Evolutionary conservation across 108 stramenopile species (phyloP), one percentile per base, ranked within the genome.

Genomic region (Nitzschia sp.): DNA sequence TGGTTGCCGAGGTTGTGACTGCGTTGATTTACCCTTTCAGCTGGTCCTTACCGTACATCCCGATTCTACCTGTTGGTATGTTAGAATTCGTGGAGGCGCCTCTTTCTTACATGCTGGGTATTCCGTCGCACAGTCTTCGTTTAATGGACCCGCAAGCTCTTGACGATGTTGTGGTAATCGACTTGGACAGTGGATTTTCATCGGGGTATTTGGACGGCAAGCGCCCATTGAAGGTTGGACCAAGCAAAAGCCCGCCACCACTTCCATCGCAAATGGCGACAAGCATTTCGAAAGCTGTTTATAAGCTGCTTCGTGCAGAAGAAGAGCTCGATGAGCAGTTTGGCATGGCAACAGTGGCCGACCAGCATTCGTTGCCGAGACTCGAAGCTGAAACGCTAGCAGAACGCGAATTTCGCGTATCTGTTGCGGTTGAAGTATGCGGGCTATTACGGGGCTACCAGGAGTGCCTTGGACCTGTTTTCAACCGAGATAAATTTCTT

Each of bases 1-100:
- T 95, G 87, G 93, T 92, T 6, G 89, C 90, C 51, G 93, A 95
- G 67, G 91, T 92, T 18, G 76, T 91, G 47, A 87, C 88, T 24
- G 90, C 93, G 9, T 55, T 95, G 0, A 87, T 85, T n/a, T 95
- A 92, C 58, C 93, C 93, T 1, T 95, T 95, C 69, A 64, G 54
- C 6, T 95, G 93, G 93, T 80, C 87, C 34, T 59, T 92, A n/a
- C 93, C 93, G 2, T 95, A 87, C 59, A 86, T 95, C 74, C 90
- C 90, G 11, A 85, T 95, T 19, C 79, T 95, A 11, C 93, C 93
- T 0, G 55, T 80, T 53, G 84, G 70, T 25, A 95, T 95, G 93
- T 64, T 92, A 24, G 90, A 91, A 56, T 84, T 95, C 64, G 79
- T 92, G 36, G 93, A 95, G 46, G 93, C 93, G 1, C 93, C 93